Percentiles rank a stretch among this genome's conserved stretches.
Evolutionary conservation across 129 eudicot genomes (phyloP).

Genomic region (Dittrichia graveolens): DNA sequence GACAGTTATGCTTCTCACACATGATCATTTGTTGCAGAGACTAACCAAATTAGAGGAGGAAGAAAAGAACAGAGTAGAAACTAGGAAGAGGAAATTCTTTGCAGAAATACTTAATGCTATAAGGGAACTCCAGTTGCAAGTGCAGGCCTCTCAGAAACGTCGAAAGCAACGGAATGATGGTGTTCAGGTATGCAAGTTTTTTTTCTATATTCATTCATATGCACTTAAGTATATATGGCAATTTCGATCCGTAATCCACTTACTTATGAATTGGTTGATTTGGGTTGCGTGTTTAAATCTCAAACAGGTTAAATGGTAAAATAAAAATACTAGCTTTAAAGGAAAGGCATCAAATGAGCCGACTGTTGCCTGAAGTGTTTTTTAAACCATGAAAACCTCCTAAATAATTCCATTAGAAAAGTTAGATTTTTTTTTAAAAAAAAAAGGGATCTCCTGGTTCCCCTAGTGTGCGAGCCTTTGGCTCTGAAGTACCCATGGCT

Average conservation of each 20-base stretch:
- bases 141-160: constrained; percentile 84
- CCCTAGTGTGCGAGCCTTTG: no score
- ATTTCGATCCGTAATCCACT: neutral
- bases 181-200: constrained; percentile 62
- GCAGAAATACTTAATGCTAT: constrained; percentile 87
- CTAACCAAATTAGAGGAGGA: constrained; percentile 83
- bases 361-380: neutral
- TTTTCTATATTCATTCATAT: neutral
- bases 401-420: no score
- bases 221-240: neutral
- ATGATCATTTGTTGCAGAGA: constrained; percentile 55
- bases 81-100: constrained; percentile 78
- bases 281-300: no score
- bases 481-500: no score
- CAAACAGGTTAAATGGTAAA: neutral
- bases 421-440: no score
- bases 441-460: no score
- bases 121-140: constrained; percentile 88
- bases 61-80: constrained; percentile 78
- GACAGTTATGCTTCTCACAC: constrained; percentile 22
- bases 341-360: neutral
- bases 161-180: constrained; percentile 93
- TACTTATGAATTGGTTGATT: neutral
- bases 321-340: neutral
- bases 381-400: no score